A percentile compares a stretch with the other conserved stretches of the same genome.
Evolutionary conservation across 176 grass and related monocot genomes (phyloP).

Genomic region (Hsuehochloa calcarea): DNA sequence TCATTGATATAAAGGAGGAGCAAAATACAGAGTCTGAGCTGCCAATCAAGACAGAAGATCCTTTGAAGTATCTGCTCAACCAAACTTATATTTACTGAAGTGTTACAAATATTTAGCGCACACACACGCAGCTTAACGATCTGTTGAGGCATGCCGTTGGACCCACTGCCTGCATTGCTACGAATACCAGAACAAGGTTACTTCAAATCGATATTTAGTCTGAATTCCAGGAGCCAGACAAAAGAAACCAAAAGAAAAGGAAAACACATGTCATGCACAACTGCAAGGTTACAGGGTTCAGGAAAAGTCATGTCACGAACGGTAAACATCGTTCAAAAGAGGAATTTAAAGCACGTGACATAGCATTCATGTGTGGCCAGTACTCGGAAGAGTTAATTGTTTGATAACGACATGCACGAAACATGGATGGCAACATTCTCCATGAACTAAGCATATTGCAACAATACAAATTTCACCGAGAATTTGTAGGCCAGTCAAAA

Average conservation of each 20-base stretch:
- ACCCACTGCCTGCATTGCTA: not conserved
- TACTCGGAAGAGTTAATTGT: no score
- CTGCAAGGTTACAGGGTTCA: not conserved
- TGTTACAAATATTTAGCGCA: no score
- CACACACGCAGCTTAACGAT: no score
- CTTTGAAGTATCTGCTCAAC: no score
- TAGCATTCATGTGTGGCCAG: not conserved
- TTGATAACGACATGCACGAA: no score
- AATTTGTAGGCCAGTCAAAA: not conserved
- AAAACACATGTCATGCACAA: not conserved
- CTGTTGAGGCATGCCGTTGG: not conserved
- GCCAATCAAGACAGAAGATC: no score
- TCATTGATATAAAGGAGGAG: no score
- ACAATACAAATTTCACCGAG: not conserved
- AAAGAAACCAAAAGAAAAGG: not conserved
- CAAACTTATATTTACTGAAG: no score
- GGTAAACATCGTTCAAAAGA: not conserved
- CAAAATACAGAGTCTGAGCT: no score
- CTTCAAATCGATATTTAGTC: not conserved
- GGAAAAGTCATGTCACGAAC: not conserved
- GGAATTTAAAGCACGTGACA: not conserved
- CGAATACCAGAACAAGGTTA: not conserved
- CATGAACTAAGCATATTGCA: not conserved
- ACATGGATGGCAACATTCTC: not conserved
- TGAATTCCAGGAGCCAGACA: not conserved